Evolutionary conservation across 2,329 filamentous ascomycete genomes (phyloP).

Genomic region (Diaporthe australafricana): DNA sequence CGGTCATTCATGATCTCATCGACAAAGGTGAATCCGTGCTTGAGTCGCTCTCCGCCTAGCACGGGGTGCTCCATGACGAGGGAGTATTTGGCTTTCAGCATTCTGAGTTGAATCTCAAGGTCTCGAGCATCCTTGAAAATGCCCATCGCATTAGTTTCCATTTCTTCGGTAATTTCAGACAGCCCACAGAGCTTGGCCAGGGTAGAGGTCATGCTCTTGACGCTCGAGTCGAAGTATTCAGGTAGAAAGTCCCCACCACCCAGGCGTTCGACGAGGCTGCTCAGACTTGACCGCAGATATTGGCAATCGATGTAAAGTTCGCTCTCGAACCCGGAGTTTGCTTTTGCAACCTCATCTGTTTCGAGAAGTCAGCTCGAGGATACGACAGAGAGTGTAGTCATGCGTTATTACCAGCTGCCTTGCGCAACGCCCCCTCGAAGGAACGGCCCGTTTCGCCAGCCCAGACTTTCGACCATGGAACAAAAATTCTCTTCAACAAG

Average conservation of each 20-base stretch:
- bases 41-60: neutral
- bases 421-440: neutral
- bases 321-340: neutral
- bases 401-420: neutral
- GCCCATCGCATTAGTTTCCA: neutral
- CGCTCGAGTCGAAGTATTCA: neutral
- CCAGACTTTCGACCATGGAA: neutral
- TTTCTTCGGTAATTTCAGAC: neutral
- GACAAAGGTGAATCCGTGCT: neutral
- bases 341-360: neutral
- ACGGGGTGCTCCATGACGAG: neutral
- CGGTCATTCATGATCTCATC: neutral
- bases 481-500: neutral
- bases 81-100: neutral
- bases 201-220: neutral
- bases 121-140: conserved; percentile 23
- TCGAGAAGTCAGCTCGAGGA: conserved; percentile 12
- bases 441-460: neutral
- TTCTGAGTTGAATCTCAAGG: conserved; percentile 13
- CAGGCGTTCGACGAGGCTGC: conserved; percentile 26
- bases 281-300: conserved; percentile 34
- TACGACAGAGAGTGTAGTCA: fast-evolving
- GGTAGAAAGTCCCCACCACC: neutral
- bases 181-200: neutral
- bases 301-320: conserved; percentile 27